Evolutionary conservation across 2,329 filamentous ascomycete genomes (phyloP).

Genomic region (Colletotrichum gloeosporioides): DNA sequence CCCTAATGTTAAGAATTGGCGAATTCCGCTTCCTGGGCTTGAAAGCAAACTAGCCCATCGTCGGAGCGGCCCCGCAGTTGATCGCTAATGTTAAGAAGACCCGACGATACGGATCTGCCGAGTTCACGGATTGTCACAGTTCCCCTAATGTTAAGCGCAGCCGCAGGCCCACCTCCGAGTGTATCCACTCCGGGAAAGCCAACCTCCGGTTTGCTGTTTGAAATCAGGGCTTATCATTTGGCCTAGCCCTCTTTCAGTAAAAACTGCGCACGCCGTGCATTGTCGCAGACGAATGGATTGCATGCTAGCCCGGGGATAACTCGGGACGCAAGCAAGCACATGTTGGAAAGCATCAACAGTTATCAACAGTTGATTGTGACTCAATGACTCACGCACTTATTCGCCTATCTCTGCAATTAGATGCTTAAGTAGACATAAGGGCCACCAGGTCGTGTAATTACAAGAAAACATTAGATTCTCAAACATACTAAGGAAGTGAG

Average conservation of each 20-base stretch:
- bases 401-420: neutral
- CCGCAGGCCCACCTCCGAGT: neutral
- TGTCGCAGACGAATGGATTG: neutral
- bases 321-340: neutral
- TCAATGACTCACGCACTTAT: neutral
- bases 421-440: neutral
- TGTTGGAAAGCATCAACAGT: neutral
- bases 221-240: neutral
- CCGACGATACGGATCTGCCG: conserved; percentile 2
- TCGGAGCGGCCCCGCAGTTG: neutral
- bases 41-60: neutral
- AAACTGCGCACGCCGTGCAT: neutral
- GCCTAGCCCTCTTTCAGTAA: neutral
- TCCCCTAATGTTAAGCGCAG: neutral
- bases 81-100: conserved; percentile 16
- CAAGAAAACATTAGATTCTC: rapidly evolving
- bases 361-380: neutral
- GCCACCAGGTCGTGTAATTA: neutral
- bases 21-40: neutral
- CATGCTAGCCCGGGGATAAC: neutral
- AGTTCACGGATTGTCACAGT: neutral
- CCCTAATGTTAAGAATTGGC: conserved; percentile 15
- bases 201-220: neutral
- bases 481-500: neutral
- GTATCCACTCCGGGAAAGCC: neutral